phyloP scores from a whole-genome alignment of 176 grass and related monocot genomes.

The Avena insularis region DNA sequence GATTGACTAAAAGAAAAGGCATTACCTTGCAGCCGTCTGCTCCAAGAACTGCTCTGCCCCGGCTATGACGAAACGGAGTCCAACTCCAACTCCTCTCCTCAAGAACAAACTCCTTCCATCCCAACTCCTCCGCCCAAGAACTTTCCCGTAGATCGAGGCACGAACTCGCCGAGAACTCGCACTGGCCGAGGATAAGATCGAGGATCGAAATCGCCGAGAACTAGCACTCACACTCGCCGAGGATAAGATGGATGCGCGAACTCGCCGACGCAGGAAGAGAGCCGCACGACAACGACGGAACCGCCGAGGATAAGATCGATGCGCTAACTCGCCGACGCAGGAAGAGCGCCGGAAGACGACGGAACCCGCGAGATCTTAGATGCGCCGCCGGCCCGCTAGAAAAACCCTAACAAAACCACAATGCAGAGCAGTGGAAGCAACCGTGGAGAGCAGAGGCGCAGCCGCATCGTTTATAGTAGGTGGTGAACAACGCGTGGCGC shows the following conservation, averaged over 20 bases:
- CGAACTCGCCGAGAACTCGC: background rate
- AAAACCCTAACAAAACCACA: conserved; percentile 12
- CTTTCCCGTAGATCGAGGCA: background rate
- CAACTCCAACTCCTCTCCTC: background rate
- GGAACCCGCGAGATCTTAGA: background rate
- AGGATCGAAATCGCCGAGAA: background rate
- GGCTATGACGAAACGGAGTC: background rate
- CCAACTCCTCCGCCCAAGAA: background rate
- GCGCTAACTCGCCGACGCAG: background rate
- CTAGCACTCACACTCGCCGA: background rate
- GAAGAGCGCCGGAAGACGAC: background rate
- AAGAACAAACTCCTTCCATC: background rate
- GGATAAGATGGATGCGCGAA: background rate
- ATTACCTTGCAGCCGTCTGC: background rate
- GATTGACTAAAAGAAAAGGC: background rate
- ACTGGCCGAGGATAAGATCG: too few species aligned
- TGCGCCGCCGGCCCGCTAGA: background rate
- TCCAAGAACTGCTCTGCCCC: background rate
- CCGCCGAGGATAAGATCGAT: too few species aligned
- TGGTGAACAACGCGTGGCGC: background rate
- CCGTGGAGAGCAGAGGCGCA: background rate
- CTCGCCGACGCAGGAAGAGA: background rate
- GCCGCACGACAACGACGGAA: too few species aligned
- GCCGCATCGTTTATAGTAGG: background rate
- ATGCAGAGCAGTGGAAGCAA: background rate